Evolutionary conservation across 2,329 filamentous ascomycete genomes (phyloP).

Genomic region (Alternaria sp.): DNA sequence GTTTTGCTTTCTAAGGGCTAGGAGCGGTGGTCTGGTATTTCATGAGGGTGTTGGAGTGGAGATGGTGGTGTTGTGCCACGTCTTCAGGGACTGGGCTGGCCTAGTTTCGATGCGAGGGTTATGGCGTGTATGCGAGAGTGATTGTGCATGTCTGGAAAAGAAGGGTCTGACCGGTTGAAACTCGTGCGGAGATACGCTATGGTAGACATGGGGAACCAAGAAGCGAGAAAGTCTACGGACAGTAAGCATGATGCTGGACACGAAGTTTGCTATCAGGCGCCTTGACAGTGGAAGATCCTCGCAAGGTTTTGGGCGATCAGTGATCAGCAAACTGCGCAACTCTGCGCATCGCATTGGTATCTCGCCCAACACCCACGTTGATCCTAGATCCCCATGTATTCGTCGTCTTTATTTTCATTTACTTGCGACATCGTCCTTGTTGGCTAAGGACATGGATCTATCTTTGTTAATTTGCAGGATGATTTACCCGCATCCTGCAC

Average conservation of each 20-base stretch:
- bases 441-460: not conserved
- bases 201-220: not conserved
- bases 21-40: not conserved
- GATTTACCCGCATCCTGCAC: not conserved
- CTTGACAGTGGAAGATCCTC: not conserved
- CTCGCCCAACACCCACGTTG: not conserved
- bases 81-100: not conserved
- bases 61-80: not conserved
- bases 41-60: not conserved
- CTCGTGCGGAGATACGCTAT: not conserved
- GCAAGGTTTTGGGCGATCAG: not conserved
- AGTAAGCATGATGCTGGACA: not conserved
- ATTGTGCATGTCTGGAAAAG: not conserved
- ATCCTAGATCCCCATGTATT: not conserved
- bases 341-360: not conserved
- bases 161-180: not conserved
- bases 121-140: not conserved
- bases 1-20: not conserved
- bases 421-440: not conserved
- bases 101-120: not conserved
- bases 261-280: not conserved
- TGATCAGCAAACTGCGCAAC: not conserved
- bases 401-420: not conserved
- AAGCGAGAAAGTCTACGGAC: not conserved
- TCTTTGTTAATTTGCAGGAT: not conserved